Evolutionary conservation across 2,329 filamentous ascomycete species (phyloP).

Genomic region (Dendryphion nanum): DNA sequence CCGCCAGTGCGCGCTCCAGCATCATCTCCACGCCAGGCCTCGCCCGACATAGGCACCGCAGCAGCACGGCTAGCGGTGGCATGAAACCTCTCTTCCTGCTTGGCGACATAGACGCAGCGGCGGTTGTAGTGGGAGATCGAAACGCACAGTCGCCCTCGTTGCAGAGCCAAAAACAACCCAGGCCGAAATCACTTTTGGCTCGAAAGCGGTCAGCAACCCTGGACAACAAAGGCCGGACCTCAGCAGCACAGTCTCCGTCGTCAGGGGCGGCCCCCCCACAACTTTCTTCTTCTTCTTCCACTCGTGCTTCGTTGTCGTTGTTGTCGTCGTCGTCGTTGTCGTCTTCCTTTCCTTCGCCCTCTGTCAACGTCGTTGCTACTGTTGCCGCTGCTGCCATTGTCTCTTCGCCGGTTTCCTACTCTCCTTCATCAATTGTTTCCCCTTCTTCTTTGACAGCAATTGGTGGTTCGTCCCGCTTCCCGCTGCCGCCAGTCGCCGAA

Average conservation of each 20-base stretch:
- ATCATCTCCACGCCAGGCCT: no score
- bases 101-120: conserved; percentile 20
- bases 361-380: neutral
- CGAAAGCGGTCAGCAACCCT: conserved; percentile 23
- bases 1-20: no score
- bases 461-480: no score
- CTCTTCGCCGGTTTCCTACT: neutral
- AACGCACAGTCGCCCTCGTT: conserved; percentile 30
- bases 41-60: no score
- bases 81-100: conserved; percentile 4
- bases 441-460: no score
- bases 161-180: no score
- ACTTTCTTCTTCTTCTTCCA: conserved; percentile 4
- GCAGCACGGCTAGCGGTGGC: neutral
- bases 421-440: neutral
- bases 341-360: conserved; percentile 4
- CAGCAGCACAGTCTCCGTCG: conserved; percentile 8
- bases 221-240: conserved; percentile 23
- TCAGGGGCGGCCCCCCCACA: conserved; percentile 15
- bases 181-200: conserved; percentile 7
- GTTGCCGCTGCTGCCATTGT: neutral
- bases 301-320: conserved; percentile 3
- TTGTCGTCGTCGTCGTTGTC: neutral
- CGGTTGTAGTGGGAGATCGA: no score
- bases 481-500: no score